Base-by-base conservation (phyloP, 2,329 filamentous ascomycete species). In the Ceratocystis lukuohia region DNA sequence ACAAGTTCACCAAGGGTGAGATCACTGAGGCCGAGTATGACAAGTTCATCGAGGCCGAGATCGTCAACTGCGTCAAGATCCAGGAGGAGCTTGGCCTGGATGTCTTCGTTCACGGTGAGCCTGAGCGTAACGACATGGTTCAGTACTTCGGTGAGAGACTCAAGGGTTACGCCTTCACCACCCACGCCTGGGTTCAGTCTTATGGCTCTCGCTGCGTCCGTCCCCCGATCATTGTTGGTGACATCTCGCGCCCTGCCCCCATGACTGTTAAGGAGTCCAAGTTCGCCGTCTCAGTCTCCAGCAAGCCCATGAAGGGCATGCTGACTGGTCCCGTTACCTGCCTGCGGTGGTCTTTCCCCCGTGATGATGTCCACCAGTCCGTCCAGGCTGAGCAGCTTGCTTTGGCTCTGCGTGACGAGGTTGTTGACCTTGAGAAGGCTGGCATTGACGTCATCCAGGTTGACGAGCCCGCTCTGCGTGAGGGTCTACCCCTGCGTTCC, bases 291-390 rank as follows among this genome's bases (percentile, higher is more conserved):
- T 92, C 88, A 67, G 85, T 96, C 78, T 93, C 92, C 77, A 93
- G 89, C 83, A 97, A 96, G 86, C 92, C 94, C 80, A 97, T 99
- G 94, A 99, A 99, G 90, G 94, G 94, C 78, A 99, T 99, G 94
- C 87, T 99, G 77, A 99, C 94, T 79, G 94, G 94, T 69, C 94
- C 94, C 73, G 95, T 99, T 81, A 99, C 94, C 75, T 99, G 94
- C 82, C 83, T 99, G 74, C 88, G 94, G 79, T 99, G 94, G 94
- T 99, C 94, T 69, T 99, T 97, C 90, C 94, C 94, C 74, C 94
- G 94, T 89, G 93, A 96, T 76, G 94, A 99, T 76, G 89, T 99
- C 70, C 94, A 99, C 84, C 94, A 99, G 84, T 96, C 92, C 68
- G 88, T 97, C 74, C 94, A 99, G 83, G 94, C 94, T 76, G 89